Evolutionary conservation across 139 green algal genomes (phyloP), one percentile per base, ranked within the genome.

Genomic region (Pseudopediastrum boryanum): DNA sequence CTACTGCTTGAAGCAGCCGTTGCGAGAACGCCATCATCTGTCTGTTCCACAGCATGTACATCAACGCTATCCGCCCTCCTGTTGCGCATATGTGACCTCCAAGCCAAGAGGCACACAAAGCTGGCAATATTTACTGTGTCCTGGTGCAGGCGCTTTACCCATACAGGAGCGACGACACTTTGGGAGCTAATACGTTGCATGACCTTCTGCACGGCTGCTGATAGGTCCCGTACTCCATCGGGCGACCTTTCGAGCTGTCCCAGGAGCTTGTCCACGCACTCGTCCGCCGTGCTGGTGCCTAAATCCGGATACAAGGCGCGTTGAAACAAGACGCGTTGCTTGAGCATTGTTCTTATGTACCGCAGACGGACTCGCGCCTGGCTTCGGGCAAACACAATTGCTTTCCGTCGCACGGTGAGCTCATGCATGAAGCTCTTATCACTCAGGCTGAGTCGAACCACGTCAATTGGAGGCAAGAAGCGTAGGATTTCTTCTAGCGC

Each of bases 41-140:
- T 25, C 10, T 3, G 41, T 52, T 52, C 2, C 12, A 52, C 36
- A 4, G 46, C 36, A 51, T 71, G 38, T 52, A 38, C 63, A 71
- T 42, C 21, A 25, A 36, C 29, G 13, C 2, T 39, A 51, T 51
- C 46, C 29, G 12, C 27, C 12, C 54, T 39, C 54, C 71, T 41
- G 54, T 43, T 78, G 39, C 71, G 38, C 25, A 69, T 54, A 19
- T 70, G 71, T 41, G 35, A 23, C 35, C 35, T 46, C 71, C 71
- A 78, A 2, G 71, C 71, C 35, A 78, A 31, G 27, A 78, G 54
- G 71, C 71, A 78, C 27, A 78, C 54, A 42, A 70, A 78, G 39
- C 69, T 54, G 3, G 71, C 71, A 25, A 69, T 35, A 7, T 56
- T 42, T 36, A 69, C 38, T 1, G 48, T 38, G 38, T 78, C 71